Evolutionary conservation across 208 protist species (phyloP), one percentile per base, ranked within the genome.

Genomic region (Crithidia expoeki): DNA sequence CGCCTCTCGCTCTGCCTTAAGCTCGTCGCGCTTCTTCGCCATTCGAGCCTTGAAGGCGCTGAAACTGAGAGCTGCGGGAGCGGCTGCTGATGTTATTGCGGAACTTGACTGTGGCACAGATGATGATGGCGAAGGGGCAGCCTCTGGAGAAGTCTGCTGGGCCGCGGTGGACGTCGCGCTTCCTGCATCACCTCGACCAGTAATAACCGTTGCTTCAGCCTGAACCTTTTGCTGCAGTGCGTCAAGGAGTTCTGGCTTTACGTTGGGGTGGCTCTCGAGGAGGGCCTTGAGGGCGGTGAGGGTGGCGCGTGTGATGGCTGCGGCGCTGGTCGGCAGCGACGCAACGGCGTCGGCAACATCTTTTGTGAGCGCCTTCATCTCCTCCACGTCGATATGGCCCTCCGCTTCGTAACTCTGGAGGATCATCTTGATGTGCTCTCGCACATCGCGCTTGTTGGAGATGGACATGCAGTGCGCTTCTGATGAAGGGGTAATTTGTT

Each of bases 381-480:
- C 86, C 68, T 90, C 85, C n/a, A 74, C 56, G 52, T 92, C 85
- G 51, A 94, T 84, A 51, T 77, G 34, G 42, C 74, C 67, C 1
- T 74, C 79, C 19, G 81, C 76, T 9, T 84, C 76, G 60, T 80
- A 83, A 25, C 65, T 19, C 62, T 90, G 76, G 11, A 94, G 82
- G 7, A 80, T 34, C 4, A 65, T 47, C 72, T 90, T 91, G 21
- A 84, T 72, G 30, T 75, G 73, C 61, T 92, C 78, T n/a, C 85
- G 89, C 58, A 92, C 89, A 28, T 92, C 89, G 16, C 89, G 83
- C 49, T 92, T 91, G 68, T 81, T 91, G 0, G 66, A 68, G 27
- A 86, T 72, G 1, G 68, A 84, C 69, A 80, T 72, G 49, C 9
- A 5, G 16, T 23, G 4, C 4, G 4, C 21, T 49, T 49, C 44